phyloP scores from a whole-genome alignment of 345 rosid species.

The Reutealis trisperma region DNA sequence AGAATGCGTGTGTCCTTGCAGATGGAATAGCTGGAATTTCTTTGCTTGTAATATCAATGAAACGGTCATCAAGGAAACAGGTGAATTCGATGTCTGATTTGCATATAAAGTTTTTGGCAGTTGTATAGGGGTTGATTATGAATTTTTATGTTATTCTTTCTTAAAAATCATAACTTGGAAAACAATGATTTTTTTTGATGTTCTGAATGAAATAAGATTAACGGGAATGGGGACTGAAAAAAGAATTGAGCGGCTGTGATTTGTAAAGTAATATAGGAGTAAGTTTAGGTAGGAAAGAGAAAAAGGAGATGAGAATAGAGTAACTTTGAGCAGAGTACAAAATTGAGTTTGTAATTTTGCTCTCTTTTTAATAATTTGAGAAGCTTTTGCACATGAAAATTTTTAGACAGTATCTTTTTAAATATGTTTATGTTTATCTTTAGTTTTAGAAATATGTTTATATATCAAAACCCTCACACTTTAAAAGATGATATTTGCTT shows the following conservation, averaged over 20 bases:
- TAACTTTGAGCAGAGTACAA: neutral
- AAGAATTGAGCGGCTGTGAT: neutral
- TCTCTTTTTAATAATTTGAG: neutral
- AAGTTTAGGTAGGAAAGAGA: neutral
- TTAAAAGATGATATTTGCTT: neutral
- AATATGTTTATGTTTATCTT: neutral
- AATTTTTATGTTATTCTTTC: neutral
- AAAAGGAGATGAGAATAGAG: neutral
- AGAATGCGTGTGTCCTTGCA: constrained; percentile 33
- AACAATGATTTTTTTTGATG: neutral
- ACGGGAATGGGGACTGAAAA: neutral
- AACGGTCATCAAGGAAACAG: constrained; percentile 84
- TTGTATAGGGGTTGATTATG: neutral
- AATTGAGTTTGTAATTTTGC: neutral
- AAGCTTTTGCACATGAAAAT: neutral
- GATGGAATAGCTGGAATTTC: constrained; percentile 99
- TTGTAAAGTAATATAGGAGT: neutral
- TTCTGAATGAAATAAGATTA: neutral
- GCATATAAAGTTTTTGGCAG: neutral
- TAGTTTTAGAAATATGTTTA: neutral
- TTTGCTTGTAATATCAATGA: constrained; percentile 87
- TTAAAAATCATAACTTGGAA: neutral
- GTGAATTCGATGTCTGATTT: constrained; percentile 32
- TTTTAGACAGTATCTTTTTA: neutral
- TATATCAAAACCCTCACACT: neutral